A percentile compares a stretch with the other conserved stretches of the same genome.
Conservation (phyloP, 371 early-diverging fungal species). For the Funneliformis caledonium region DNA sequence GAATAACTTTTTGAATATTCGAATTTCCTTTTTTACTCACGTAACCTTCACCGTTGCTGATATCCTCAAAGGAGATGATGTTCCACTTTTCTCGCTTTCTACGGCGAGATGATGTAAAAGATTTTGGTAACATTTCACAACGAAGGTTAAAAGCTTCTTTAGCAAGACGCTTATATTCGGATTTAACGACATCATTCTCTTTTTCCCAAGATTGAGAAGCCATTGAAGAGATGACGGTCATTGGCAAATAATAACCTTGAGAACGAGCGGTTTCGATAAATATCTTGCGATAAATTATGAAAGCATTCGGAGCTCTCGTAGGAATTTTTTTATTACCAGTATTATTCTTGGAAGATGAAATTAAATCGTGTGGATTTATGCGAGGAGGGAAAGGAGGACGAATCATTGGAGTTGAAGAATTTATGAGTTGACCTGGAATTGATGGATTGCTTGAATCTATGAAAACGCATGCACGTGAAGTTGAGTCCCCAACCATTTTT, state of each 20-base stretch:
- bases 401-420: conserved; percentile 13
- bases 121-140: conserved; percentile 17
- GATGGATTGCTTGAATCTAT: conserved; percentile 32
- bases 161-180: conserved; percentile 33
- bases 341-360: neutral
- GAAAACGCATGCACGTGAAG: conserved; percentile 34
- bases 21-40: neutral
- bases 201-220: conserved; percentile 37
- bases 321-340: neutral
- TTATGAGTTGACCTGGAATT: conserved; percentile 30
- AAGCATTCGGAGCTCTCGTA: conserved; percentile 36
- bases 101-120: neutral
- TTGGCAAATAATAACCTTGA: conserved; percentile 33
- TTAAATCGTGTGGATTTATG: conserved; percentile 24
- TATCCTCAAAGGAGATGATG: neutral
- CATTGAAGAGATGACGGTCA: conserved; percentile 39
- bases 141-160: conserved; percentile 32
- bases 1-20: too few relatives aligned
- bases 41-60: too few relatives aligned
- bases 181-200: conserved; percentile 31
- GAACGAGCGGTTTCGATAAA: conserved; percentile 21
- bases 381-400: conserved; percentile 32
- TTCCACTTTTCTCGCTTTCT: conserved; percentile 27
- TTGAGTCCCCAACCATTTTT: too few relatives aligned
- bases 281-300: conserved; percentile 33